A percentile compares a stretch with the other conserved stretches of the same genome.
Evolutionary conservation across 2,329 filamentous ascomycete species (phyloP).

Genomic region (Cordyceps javanica): DNA sequence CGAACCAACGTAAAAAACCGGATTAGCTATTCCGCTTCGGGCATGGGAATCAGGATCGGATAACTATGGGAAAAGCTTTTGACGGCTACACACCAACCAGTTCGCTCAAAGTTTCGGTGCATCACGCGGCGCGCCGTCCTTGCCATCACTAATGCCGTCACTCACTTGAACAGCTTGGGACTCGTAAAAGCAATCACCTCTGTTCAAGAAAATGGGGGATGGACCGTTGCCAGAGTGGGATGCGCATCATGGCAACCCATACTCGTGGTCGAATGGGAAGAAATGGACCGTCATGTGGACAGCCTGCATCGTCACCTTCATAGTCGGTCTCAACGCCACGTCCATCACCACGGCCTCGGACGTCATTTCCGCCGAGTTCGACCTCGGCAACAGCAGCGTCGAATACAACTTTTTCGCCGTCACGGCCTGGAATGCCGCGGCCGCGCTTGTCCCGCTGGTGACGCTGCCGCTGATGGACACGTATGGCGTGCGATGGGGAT

Average conservation of each 20-base stretch:
- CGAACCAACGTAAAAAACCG: neutral
- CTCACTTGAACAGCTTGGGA: too few species aligned
- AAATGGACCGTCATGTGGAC: slow-evolving; percentile 14
- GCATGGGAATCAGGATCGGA: neutral
- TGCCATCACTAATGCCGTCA: neutral
- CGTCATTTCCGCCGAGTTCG: slow-evolving; percentile 2
- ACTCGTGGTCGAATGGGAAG: slow-evolving; percentile 6
- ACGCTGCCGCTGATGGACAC: slow-evolving; percentile 16
- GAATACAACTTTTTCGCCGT: slow-evolving; percentile 14
- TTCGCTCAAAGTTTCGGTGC: neutral
- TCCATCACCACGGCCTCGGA: slow-evolving; percentile 14
- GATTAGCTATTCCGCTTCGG: neutral
- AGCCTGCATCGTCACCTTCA: slow-evolving; percentile 8
- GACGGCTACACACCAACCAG: too few species aligned
- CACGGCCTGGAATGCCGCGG: slow-evolving; percentile 15
- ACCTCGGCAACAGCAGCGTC: neutral
- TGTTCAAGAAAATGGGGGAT: neutral
- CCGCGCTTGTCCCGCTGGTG: slow-evolving; percentile 7
- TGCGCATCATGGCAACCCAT: slow-evolving; percentile 7
- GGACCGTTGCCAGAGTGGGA: neutral
- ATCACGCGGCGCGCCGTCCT: neutral
- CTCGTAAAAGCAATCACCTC: neutral
- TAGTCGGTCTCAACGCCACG: slow-evolving; percentile 15
- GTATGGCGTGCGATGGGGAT: slow-evolving; percentile 12
- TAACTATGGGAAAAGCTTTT: neutral